Conservation (phyloP, 176 grass and related monocot genomes). For the Oryza officinalis region DNA sequence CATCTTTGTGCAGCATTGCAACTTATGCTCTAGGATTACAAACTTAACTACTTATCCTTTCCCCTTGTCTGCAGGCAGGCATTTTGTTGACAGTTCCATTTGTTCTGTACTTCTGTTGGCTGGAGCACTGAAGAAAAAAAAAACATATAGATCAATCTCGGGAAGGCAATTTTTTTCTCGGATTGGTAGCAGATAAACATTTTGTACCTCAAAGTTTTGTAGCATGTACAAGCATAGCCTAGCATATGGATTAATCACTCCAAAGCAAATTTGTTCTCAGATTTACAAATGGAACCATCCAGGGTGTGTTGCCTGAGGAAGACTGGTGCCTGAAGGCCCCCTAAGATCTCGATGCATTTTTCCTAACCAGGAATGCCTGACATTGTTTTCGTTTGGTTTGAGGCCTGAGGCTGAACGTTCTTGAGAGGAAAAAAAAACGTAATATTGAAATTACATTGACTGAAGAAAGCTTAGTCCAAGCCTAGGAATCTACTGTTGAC, state of each 20-base stretch:
- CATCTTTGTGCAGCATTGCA: neutral
- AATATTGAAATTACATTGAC: neutral
- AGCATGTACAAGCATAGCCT: neutral
- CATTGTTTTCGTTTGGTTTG: neutral
- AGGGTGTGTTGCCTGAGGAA: neutral
- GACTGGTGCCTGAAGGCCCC: neutral
- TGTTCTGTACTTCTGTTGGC: neutral
- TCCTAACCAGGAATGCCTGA: neutral
- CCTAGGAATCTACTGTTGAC: neutral
- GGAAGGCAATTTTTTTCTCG: neutral
- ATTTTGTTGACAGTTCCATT: neutral
- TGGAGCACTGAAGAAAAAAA: slow-evolving; percentile 1
- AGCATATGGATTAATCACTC: neutral
- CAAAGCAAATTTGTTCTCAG: neutral
- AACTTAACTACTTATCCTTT: neutral
- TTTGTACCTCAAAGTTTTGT: neutral
- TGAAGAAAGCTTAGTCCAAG: neutral
- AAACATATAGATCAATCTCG: neutral
- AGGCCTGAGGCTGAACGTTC: neutral
- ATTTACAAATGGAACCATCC: neutral
- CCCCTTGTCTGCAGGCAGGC: slow-evolving; percentile 6
- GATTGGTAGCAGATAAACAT: neutral
- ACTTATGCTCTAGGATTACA: neutral
- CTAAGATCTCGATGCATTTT: neutral
- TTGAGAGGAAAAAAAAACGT: neutral